Conservation (phyloP, 306 rosid species). For the Cotoneaster glaucophyllus region DNA sequence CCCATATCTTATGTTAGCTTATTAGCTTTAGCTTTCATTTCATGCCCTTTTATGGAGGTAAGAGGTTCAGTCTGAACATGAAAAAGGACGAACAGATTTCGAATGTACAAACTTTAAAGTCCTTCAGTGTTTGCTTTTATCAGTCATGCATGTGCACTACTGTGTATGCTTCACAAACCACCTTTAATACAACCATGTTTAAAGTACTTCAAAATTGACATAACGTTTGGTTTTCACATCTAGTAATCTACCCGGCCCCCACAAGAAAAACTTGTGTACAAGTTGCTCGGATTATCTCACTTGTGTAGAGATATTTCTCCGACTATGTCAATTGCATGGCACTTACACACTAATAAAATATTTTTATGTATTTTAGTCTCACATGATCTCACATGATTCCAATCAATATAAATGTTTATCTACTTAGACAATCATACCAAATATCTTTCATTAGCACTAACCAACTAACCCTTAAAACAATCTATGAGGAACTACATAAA, state of each 20-base stretch:
- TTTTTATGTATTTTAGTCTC: not conserved
- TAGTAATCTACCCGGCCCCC: not conserved
- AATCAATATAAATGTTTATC: too few species aligned
- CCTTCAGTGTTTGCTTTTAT: not conserved
- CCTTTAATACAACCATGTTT: not conserved
- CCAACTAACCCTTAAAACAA: not conserved
- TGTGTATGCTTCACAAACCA: not conserved
- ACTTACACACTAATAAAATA: not conserved
- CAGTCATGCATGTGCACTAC: not conserved
- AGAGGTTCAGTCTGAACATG: conserved; percentile 7
- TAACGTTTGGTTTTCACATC: not conserved
- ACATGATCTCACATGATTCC: fast-evolving
- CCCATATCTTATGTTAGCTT: not conserved
- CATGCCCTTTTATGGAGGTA: not conserved
- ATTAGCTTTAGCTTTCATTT: not conserved
- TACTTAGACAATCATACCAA: not conserved
- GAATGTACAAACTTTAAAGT: not conserved
- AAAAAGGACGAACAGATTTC: not conserved
- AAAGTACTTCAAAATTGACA: not conserved
- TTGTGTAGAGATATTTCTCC: not conserved
- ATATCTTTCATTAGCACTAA: not conserved
- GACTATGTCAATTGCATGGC: not conserved
- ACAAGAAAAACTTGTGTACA: not conserved
- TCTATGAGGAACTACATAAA: not conserved
- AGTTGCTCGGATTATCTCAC: not conserved